Evolutionary conservation across 2,329 filamentous ascomycete genomes (phyloP).

Genomic region (Cladophialophora carrionii): DNA sequence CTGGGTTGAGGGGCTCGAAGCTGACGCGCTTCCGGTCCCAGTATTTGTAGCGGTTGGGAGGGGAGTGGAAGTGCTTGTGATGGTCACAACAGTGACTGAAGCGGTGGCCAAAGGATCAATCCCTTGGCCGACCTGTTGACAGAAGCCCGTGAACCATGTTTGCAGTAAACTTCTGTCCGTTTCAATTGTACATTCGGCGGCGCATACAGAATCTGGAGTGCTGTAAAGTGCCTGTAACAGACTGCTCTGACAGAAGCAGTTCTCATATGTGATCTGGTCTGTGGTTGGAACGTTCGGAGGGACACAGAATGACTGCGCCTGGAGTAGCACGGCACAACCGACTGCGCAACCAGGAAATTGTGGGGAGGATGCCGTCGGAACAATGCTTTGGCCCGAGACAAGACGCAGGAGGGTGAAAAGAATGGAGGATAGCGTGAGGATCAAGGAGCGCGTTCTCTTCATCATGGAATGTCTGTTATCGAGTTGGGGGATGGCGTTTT

Average conservation of each 20-base stretch:
- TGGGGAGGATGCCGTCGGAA: constrained; percentile 45
- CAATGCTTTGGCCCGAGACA: constrained; percentile 40
- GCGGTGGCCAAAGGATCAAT: constrained; percentile 42
- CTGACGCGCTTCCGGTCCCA: constrained; percentile 22
- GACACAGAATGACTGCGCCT: constrained; percentile 73
- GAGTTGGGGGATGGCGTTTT: not conserved
- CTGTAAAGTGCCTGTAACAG: constrained; percentile 62
- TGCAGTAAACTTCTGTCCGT: constrained; percentile 62
- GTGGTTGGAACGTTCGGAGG: constrained; percentile 58
- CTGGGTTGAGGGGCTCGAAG: constrained; percentile 15
- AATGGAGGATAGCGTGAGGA: constrained; percentile 36
- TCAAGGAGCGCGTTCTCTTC: constrained; percentile 12
- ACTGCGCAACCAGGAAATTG: constrained; percentile 66
- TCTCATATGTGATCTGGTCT: constrained; percentile 59
- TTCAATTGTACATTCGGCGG: constrained; percentile 58
- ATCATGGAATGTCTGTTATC: constrained; percentile 24
- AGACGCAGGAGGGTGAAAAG: constrained; percentile 36
- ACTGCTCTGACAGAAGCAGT: constrained; percentile 73
- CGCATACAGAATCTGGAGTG: constrained; percentile 64
- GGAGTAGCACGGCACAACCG: constrained; percentile 63
- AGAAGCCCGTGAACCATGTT: constrained; percentile 72
- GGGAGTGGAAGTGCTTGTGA: constrained; percentile 35
- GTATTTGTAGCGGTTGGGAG: constrained; percentile 38
- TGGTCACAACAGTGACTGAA: constrained; percentile 30
- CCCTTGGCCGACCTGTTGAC: constrained; percentile 54